A percentile compares a stretch with the other conserved stretches of the same genome.
Conservation (phyloP, 2,329 filamentous ascomycete genomes). For the Penicillium hesseltinei region DNA sequence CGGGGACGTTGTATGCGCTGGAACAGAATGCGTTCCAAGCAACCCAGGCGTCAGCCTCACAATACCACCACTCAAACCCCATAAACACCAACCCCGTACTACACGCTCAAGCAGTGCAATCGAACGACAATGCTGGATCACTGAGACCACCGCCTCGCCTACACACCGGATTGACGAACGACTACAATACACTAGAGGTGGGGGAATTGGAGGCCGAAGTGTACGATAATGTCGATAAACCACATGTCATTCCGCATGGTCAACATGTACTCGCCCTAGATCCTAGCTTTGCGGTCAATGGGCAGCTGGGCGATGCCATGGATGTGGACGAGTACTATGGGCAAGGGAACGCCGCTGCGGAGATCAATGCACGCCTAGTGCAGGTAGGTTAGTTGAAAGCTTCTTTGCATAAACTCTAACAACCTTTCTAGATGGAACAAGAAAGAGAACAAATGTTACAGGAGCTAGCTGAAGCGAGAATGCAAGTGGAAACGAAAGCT, state of each 20-base stretch:
- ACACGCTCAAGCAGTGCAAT: conserved; percentile 8
- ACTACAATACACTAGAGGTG: conserved; percentile 45
- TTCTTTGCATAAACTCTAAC: background rate
- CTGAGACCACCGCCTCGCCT: conserved; percentile 30
- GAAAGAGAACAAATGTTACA: conserved; percentile 42
- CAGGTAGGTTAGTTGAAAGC: conserved; percentile 24
- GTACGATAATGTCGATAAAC: conserved; percentile 36
- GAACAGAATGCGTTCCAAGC: conserved; percentile 47
- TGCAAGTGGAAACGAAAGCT: conserved; percentile 50
- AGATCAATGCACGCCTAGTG: conserved; percentile 21
- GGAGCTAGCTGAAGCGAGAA: conserved; percentile 41
- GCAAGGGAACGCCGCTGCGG: conserved; percentile 9
- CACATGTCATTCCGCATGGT: conserved; percentile 13
- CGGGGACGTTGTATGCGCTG: conserved; percentile 44
- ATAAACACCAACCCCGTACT: conserved; percentile 10
- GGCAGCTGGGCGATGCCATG: conserved; percentile 18
- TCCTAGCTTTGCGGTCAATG: conserved; percentile 9
- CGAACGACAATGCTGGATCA: conserved; percentile 14
- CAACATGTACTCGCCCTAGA: conserved; percentile 7
- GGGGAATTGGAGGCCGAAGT: conserved; percentile 46
- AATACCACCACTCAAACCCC: conserved; percentile 9
- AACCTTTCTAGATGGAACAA: conserved; percentile 33
- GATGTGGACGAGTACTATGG: conserved; percentile 22
- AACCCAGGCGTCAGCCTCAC: conserved; percentile 38
- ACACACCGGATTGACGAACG: conserved; percentile 39